Evolutionary conservation across 2,329 filamentous ascomycete species (phyloP), one percentile per base, ranked within the genome.

Genomic region (Fusarium pininemorale): DNA sequence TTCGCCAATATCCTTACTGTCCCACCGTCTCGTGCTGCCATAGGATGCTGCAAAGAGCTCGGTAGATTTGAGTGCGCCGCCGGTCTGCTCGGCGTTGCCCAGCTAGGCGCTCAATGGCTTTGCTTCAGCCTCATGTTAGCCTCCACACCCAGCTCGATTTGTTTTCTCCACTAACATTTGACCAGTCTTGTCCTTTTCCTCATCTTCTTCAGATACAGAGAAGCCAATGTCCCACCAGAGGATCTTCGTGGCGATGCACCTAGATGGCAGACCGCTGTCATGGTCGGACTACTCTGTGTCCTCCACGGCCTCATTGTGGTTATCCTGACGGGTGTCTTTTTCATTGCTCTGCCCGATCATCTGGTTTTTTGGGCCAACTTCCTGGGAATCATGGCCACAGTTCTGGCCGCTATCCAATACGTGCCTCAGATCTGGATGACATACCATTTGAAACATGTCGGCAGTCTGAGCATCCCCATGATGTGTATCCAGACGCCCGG

Each of bases 401-500:
- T 90, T 3, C 89, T 99, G 10, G 94, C 96, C 1, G 92, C 90
- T 1, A 89, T 98, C 28, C 96, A 99, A 83, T 99, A 98, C 82
- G 86, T 99, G 22, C 96, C 96, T 0, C 96, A 99, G 83, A 97
- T 99, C 73, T 95, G 91, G 84, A 98, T 93, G 59, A 99, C 96
- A 0, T 97, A 94, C 84, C 89, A 87, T 59, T 86, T 98, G 66
- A 93, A 96, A 80, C 92, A 95, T 77, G 93, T 97, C 5, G 95
- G 95, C 62, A 98, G 95, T 81, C 85, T 99, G 77, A 98, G 94
- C 79, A 96, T 99, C 64, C 92, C 94, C 9, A 98, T 98, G 93
- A 98, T 99, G 95, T 93, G 93, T 80, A 98, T 99, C 39, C 96
- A 99, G 82, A 98, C 96, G 0, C 96, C 96, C 0, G 96, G 96